These are phyloP conservation scores for Mayamaea pseudoterrestris DNA, from an alignment of 108 stramenopile genomes.

Conservation along the genomic window DNA sequence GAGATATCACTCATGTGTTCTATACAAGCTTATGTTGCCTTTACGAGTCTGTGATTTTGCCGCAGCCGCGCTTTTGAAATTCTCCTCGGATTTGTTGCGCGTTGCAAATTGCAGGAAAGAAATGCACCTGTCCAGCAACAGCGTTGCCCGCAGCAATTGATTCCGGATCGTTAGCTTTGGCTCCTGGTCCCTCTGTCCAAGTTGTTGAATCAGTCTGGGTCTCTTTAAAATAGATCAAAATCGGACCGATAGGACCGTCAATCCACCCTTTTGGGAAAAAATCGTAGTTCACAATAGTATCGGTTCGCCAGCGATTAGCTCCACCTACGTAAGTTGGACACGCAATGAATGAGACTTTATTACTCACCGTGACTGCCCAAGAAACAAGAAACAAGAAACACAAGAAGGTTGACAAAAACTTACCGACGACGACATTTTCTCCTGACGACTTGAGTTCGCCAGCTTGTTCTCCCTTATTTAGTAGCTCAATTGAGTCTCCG, in stretches of 20 bases:
- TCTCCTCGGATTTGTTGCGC: slow-evolving; percentile 39
- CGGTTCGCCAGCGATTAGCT: slow-evolving; percentile 52
- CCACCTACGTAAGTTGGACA: too few relatives aligned
- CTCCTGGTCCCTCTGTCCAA: slow-evolving; percentile 49
- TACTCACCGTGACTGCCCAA: too few relatives aligned
- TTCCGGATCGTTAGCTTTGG: slow-evolving; percentile 25
- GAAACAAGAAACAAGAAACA: too few relatives aligned
- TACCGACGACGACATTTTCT: slow-evolving; percentile 66
- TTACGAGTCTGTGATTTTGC: too few relatives aligned
- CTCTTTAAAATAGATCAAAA: slow-evolving; percentile 79
- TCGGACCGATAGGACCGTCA: slow-evolving; percentile 39
- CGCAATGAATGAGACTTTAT: too few relatives aligned
- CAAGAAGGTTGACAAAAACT: too few relatives aligned
- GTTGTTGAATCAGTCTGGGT: slow-evolving; percentile 50
- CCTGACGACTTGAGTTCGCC: slow-evolving; percentile 23
- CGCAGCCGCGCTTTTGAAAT: slow-evolving; percentile 45
- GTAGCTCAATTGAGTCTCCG: slow-evolving; percentile 33
- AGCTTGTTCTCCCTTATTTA: slow-evolving; percentile 8
- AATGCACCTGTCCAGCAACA: slow-evolving; percentile 40
- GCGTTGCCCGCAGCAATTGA: slow-evolving; percentile 17
- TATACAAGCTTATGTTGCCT: too few relatives aligned
- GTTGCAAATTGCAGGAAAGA: slow-evolving; percentile 59
- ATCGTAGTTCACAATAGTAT: slow-evolving; percentile 64
- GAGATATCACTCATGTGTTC: too few relatives aligned
- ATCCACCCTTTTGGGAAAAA: slow-evolving; percentile 54